phyloP scores from a whole-genome alignment of 2,329 filamentous ascomycete genomes.

The Zymoseptoria tritici region DNA sequence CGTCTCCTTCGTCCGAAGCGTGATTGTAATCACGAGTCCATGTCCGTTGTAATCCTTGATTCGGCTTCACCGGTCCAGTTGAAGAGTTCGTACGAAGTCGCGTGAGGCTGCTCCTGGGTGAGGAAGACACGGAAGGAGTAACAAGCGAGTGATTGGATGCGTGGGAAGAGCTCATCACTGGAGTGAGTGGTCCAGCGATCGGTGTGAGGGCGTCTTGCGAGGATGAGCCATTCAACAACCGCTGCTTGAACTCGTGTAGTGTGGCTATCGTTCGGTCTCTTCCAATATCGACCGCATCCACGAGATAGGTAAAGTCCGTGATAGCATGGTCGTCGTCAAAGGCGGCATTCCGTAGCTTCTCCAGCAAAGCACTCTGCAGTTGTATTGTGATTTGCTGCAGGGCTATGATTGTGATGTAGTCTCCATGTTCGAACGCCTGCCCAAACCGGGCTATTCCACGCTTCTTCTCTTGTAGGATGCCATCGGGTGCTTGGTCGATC shows the following conservation, averaged over 20 bases:
- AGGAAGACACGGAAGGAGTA: background rate
- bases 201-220: background rate
- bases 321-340: conserved; percentile 23
- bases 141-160: background rate
- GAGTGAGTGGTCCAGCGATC: background rate
- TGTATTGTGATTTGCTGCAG: conserved; percentile 28
- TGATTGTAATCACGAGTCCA: conserved; percentile 11
- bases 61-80: background rate
- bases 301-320: conserved; percentile 24
- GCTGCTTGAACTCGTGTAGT: conserved; percentile 25
- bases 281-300: conserved; percentile 26
- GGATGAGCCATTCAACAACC: conserved; percentile 12
- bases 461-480: conserved; percentile 28
- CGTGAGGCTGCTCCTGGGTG: background rate
- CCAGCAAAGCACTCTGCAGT: conserved; percentile 24
- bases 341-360: conserved; percentile 25
- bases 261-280: conserved; percentile 25
- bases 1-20: conserved; percentile 20
- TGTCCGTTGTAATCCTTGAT: background rate
- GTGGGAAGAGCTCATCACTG: background rate
- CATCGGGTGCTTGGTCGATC: conserved; percentile 25
- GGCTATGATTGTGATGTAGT: conserved; percentile 25
- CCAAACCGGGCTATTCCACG: conserved; percentile 26
- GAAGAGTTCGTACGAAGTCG: background rate
- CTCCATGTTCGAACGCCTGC: conserved; percentile 26